Percentiles rank a stretch among this genome's conserved stretches.
These are phyloP conservation scores for Trichosporon coremiiforme DNA, from an alignment of 1,284 basidiomycete species.

Conservation along the genomic window DNA sequence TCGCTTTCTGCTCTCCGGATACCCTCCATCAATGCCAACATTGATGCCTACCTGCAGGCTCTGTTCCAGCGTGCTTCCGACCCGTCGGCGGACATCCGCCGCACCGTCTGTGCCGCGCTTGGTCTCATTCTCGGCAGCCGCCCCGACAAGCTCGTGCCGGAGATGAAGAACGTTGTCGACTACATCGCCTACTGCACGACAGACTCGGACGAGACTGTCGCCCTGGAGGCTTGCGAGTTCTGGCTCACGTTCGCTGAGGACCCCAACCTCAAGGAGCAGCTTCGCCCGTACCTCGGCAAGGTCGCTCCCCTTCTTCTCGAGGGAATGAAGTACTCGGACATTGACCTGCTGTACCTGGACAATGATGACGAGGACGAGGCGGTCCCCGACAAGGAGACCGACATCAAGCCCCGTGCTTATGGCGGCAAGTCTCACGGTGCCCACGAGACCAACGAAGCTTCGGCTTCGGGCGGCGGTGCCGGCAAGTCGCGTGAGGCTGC, in stretches of 20 bases:
- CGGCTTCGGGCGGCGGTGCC: slow-evolving; percentile 32
- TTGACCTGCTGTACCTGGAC: slow-evolving; percentile 92
- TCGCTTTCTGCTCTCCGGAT: slow-evolving; percentile 85
- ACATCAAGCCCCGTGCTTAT: slow-evolving; percentile 96
- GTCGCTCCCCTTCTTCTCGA: slow-evolving; percentile 92
- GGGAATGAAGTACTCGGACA: slow-evolving; percentile 97
- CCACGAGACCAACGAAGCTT: slow-evolving; percentile 62
- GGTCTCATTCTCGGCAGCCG: slow-evolving; percentile 88
- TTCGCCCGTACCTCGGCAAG: slow-evolving; percentile 80
- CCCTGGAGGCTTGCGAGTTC: slow-evolving; percentile 97
- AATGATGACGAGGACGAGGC: slow-evolving; percentile 80
- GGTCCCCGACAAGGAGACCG: slow-evolving; percentile 87
- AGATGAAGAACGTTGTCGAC: slow-evolving; percentile 92
- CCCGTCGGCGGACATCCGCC: slow-evolving; percentile 86
- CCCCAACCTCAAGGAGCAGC: slow-evolving; percentile 75
- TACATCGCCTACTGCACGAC: slow-evolving; percentile 99
- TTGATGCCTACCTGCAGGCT: slow-evolving; percentile 88
- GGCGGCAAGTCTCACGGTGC: slow-evolving; percentile 75
- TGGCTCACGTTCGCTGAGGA: slow-evolving; percentile 99
- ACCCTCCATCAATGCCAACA: slow-evolving; percentile 81
- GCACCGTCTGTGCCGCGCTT: slow-evolving; percentile 94
- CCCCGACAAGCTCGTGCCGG: slow-evolving; percentile 94
- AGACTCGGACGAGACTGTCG: slow-evolving; percentile 92
- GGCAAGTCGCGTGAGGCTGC: slow-evolving; percentile 50
- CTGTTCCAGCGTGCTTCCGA: slow-evolving; percentile 95